Evolutionary conservation across 805 yeast genomes (phyloP), one percentile per base, ranked within the genome.

Genomic region (Wickerhamiella sorbophila): DNA sequence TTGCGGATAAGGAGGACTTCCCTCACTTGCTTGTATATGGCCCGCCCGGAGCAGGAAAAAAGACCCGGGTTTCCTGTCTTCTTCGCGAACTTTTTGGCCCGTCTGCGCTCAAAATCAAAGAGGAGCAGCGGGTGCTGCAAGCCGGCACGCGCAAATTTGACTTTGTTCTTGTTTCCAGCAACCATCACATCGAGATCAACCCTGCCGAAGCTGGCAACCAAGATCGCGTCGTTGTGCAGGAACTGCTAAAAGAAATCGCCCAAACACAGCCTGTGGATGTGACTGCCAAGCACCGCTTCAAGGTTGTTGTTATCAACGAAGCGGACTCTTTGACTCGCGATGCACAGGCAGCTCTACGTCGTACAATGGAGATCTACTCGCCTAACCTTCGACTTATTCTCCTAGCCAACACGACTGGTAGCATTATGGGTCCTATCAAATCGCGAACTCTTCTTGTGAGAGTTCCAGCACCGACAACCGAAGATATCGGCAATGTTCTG

Each of bases 181-280:
- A 88, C 0, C 75, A 79, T 56, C 99, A 91, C 61, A 63, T 87
- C 48, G 99, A 91, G 58, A 82, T 91, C 53, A 91, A 97, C 2
- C 99, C 99, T 5, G 74, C 91, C 46, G 98, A 91, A 61, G 79
- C 91, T 78, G 97, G 97, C 5, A 85, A 80, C 59, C 85, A 86
- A 56, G 99, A 91, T 62, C 71, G 97, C 48, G 79, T 91, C 40
- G 95, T 91, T 26, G 86, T 91, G 50, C 97, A 91, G 58, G 96
- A 91, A 54, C 63, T 91, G 46, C 69, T 91, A 52, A 91, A 91
- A 54, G 97, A 91, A 49, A 77, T 91, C 36, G 98, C 96, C 2
- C 94, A 86, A 53, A 82, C 91, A 10, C 95, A 87, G 55, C 95
- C 87, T 55, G 86, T 91, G n/a, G 95, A 87, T 57, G 77, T 82